Evolutionary conservation across 2,329 filamentous ascomycete genomes (phyloP), one percentile per base, ranked within the genome.

Genomic region (Cucurbitaria berberidis): DNA sequence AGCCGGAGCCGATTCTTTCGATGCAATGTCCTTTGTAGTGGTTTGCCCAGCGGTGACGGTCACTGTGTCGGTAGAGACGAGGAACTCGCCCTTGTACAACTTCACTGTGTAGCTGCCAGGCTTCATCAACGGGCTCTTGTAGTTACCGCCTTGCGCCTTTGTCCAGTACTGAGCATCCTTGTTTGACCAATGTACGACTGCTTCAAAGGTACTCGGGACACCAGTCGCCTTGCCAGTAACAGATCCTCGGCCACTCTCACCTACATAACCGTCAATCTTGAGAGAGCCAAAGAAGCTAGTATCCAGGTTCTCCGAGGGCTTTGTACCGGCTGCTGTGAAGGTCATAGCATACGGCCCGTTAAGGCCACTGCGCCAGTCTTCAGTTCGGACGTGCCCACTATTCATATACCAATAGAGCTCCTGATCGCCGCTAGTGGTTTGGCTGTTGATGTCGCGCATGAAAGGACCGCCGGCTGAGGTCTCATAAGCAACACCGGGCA

Each of bases 151-250:
- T 1, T 24, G 42, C 1, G 57, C 57, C 30, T 64, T 66, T 2
- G 63, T 60, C 86, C 86, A 88, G 76, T 87, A 88, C 66, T 88
- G 86, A 1, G 84, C 83, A 2, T 77, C 76, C 8, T 64, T 68
- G 70, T 88, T 88, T 71, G 81, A 72, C 85, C 85, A 88, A 70
- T 88, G 85, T 1, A 88, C 75, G 3, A 66, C 62, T 1, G 59
- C 60, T 39, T 66, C 63, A 36, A 64, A 64, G 1, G 52, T 32
- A 13, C 26, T 49, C 5, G 59, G 53, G 3, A 66, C 60, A 18
- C 63, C 62, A 8, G 55, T 53, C 6, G 62, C 56, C 21, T 36
- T 59, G 5, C 63, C 63, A 19, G 59, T 52, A 8, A 64, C 57
- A 3, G 53, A 55, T 7, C 63, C 63, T 10, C 63, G 59, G 16